Evolutionary conservation across 495 filamentous ascomycete species (phyloP), one percentile per base, ranked within the genome.

Genomic region (Xylaria nigripes): DNA sequence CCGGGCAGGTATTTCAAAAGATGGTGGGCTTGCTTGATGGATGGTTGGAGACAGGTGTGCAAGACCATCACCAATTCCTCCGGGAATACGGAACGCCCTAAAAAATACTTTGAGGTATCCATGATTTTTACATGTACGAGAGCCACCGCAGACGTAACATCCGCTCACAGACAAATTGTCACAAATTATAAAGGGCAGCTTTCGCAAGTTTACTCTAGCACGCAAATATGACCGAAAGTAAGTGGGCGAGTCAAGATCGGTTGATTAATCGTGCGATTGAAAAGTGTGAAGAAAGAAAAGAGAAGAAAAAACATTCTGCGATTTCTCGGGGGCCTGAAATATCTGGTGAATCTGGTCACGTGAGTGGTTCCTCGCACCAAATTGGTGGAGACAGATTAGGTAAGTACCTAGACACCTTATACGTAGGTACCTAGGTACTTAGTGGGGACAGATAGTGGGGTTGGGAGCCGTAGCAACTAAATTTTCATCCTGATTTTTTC

Each of bases 221-320:
- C 70, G 65, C 66, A 72, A 73, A 75, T 75, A 71, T 78, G 75
- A 78, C 71, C 74, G 66, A 70, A 63, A 69, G 62, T 57, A 66
- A 75, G 69, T 72, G 51, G 61, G 66, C 54, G 63, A 72, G 61
- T 70, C 54, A 58, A 64, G 57, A 68, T 68, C 70, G 74, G 71
- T 78, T 78, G 74, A 76, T 76, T 78, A 67, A 71, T 70, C 66
- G 71, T 77, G 74, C 68, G 48, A 40, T 44, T 62, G 61, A 64
- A 70, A 71, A 55, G 74, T 76, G 65, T 70, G 59, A 61, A 51
- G 62, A 65, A 61, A 58, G 65, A 58, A 67, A 60, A 53, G 46
- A 49, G 48, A 48, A 56, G 54, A 61, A 13, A 0, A 6, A 5
- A n/a, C 19, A 12, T 10, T 15, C 23, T 12, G 18, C 38, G 38